Conservation (phyloP, 2,329 filamentous ascomycete genomes). For the Phaeosphaeriaceae sp. region DNA sequence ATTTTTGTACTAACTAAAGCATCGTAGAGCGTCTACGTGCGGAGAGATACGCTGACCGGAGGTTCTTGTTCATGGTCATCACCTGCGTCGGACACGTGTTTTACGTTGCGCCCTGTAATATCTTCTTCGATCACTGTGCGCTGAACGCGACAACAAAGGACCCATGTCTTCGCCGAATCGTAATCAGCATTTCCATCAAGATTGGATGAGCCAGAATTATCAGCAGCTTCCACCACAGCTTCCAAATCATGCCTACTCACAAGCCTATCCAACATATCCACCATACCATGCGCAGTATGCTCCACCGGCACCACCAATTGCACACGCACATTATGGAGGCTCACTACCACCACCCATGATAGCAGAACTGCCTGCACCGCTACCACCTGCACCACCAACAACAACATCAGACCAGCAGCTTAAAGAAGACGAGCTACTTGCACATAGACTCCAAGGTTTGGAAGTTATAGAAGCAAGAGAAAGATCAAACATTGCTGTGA, state of each 20-base stretch:
- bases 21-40: too few relatives aligned
- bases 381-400: slow-evolving; percentile 34
- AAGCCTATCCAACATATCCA: slow-evolving; percentile 6
- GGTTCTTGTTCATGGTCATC: too few relatives aligned
- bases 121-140: neutral
- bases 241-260: slow-evolving; percentile 16
- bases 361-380: slow-evolving; percentile 37
- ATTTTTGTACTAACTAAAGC: too few relatives aligned
- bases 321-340: slow-evolving; percentile 30
- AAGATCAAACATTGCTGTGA: slow-evolving; percentile 28
- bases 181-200: slow-evolving; percentile 8
- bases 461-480: slow-evolving; percentile 32
- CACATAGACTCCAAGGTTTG: slow-evolving; percentile 35
- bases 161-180: slow-evolving; percentile 13
- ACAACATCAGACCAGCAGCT: slow-evolving; percentile 36
- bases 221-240: slow-evolving; percentile 11
- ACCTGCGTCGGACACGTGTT: too few relatives aligned
- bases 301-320: slow-evolving; percentile 10
- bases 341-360: slow-evolving; percentile 16
- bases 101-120: neutral
- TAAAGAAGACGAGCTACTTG: slow-evolving; percentile 39
- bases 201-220: slow-evolving; percentile 15
- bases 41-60: too few relatives aligned
- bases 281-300: slow-evolving; percentile 7
- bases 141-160: neutral